Percentiles rank a stretch among this genome's conserved stretches.
Conservation (phyloP, 2,329 filamentous ascomycete species). For the Pezizomycotina sp. region DNA sequence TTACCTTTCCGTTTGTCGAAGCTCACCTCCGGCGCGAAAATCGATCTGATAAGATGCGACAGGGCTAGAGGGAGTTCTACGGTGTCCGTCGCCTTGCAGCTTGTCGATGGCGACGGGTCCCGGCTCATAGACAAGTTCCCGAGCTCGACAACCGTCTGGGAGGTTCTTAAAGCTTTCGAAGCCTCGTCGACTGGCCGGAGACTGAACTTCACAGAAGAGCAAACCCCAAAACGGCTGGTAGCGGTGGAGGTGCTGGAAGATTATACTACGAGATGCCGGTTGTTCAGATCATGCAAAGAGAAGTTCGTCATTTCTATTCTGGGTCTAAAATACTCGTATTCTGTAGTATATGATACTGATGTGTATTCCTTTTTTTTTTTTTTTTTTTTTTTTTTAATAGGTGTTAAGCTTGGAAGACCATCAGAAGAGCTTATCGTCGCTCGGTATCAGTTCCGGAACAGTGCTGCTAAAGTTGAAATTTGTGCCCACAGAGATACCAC, state of each 20-base stretch:
- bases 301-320: slow-evolving; percentile 27
- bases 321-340: not conserved
- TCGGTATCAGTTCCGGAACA: slow-evolving; percentile 74
- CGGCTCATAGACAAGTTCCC: slow-evolving; percentile 72
- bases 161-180: slow-evolving; percentile 78
- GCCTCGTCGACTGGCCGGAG: slow-evolving; percentile 46
- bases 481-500: slow-evolving; percentile 54
- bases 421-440: slow-evolving; percentile 72
- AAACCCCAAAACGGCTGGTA: slow-evolving; percentile 43
- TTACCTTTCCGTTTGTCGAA: slow-evolving; percentile 69
- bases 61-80: slow-evolving; percentile 63
- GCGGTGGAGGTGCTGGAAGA: slow-evolving; percentile 47
- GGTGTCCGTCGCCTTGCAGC: slow-evolving; percentile 70
- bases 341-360: not conserved
- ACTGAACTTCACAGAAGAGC: slow-evolving; percentile 63
- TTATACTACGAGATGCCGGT: slow-evolving; percentile 79
- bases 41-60: slow-evolving; percentile 53
- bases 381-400: too few species aligned
- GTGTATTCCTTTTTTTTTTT: slow-evolving; percentile 44
- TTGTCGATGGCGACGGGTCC: slow-evolving; percentile 43
- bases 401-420: slow-evolving; percentile 67
- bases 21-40: slow-evolving; percentile 68
- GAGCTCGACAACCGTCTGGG: slow-evolving; percentile 77
- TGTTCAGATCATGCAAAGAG: slow-evolving; percentile 65
- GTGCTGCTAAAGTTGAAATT: slow-evolving; percentile 65